These are phyloP conservation scores for Chalciporus sp. DNA, from an alignment of 1,284 basidiomycete species.

Conservation along the genomic window DNA sequence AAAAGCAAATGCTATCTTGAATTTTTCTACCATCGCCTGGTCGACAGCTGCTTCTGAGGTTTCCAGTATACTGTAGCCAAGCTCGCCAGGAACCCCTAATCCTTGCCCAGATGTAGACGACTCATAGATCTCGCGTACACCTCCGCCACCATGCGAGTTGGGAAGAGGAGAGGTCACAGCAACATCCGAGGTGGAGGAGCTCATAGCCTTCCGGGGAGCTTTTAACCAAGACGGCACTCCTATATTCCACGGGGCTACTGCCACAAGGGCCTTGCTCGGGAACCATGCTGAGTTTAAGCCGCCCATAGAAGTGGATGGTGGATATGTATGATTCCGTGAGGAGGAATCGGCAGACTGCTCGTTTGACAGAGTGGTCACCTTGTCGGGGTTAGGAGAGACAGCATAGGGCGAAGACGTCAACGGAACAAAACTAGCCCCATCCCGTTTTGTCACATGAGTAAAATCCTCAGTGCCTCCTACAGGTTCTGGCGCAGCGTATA, in stretches of 20 bases:
- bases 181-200: slow-evolving; percentile 11
- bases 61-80: slow-evolving; percentile 78
- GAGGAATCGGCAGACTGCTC: slow-evolving; percentile 22
- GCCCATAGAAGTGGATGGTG: slow-evolving; percentile 62
- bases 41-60: slow-evolving; percentile 65
- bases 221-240: slow-evolving; percentile 75
- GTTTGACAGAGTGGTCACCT: slow-evolving; percentile 8
- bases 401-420: slow-evolving; percentile 42
- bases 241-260: slow-evolving; percentile 53
- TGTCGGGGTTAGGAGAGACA: slow-evolving; percentile 17
- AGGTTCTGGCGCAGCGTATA: slow-evolving; percentile 36
- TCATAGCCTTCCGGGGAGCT: slow-evolving; percentile 50
- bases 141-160: slow-evolving; percentile 20
- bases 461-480: slow-evolving; percentile 58
- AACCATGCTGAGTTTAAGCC: slow-evolving; percentile 33
- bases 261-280: slow-evolving; percentile 26
- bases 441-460: slow-evolving; percentile 64
- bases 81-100: slow-evolving; percentile 49
- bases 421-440: slow-evolving; percentile 61
- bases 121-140: slow-evolving; percentile 58
- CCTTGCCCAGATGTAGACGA: slow-evolving; percentile 27
- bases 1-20: slow-evolving; percentile 78
- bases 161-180: slow-evolving; percentile 9
- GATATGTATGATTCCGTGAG: slow-evolving; percentile 66
- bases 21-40: slow-evolving; percentile 71